Conservation (phyloP, 495 filamentous ascomycete species). For the Pseudevernia furfuracea region DNA sequence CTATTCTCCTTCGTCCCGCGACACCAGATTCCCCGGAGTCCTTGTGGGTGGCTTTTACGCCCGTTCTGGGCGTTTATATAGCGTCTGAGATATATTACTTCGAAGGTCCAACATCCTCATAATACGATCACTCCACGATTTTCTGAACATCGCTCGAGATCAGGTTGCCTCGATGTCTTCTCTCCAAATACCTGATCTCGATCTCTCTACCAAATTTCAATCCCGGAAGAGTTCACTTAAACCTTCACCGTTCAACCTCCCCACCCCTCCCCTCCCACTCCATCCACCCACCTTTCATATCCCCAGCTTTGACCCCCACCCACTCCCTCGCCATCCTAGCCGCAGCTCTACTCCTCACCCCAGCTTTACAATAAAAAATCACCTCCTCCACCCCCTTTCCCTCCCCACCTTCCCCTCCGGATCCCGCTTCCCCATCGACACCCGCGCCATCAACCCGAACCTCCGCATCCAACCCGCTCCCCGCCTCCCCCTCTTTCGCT, state of each 20-base stretch:
- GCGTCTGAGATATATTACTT: not conserved
- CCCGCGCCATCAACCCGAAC: conserved; percentile 2
- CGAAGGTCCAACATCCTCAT: not conserved
- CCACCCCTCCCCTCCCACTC: conserved; percentile 75
- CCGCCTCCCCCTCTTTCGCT: conserved; percentile 37
- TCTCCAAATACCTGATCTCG: not conserved
- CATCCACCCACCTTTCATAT: conserved; percentile 84
- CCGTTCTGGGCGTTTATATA: not conserved
- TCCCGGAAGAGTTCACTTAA: no score
- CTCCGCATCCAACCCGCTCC: conserved; percentile 31
- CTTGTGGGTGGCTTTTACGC: not conserved
- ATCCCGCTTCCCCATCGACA: not conserved
- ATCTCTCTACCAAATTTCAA: not conserved
- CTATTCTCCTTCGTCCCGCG: not conserved
- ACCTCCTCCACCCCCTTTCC: conserved; percentile 44
- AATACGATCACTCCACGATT: not conserved
- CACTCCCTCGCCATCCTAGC: conserved; percentile 79
- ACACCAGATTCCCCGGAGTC: not conserved
- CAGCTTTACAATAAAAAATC: conserved; percentile 89
- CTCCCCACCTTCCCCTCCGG: conserved; percentile 16
- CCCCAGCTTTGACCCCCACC: conserved; percentile 57
- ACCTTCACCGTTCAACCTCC: conserved; percentile 42
- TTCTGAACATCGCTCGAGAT: not conserved
- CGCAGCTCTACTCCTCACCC: conserved; percentile 74
- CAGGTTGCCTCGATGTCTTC: not conserved